Conservation (phyloP, 257 asterid genomes). For the Parsonsia alboflavescens region DNA sequence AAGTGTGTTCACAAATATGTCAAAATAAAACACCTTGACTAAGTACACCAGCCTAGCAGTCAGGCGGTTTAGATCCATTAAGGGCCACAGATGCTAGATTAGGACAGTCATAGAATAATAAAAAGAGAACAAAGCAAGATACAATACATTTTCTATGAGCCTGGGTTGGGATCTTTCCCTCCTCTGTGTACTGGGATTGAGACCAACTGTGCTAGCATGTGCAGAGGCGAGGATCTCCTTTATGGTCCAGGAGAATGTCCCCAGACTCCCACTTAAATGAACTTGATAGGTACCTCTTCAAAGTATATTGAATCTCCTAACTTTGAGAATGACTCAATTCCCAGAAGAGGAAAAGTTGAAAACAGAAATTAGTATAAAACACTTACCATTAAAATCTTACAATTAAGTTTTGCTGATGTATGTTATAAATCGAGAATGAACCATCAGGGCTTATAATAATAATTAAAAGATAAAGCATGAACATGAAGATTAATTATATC, state of each 20-base stretch:
- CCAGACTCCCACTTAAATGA: constrained; percentile 60
- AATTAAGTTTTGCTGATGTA: not conserved
- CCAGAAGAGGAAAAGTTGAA: constrained; percentile 24
- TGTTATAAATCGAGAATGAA: not conserved
- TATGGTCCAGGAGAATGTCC: constrained; percentile 37
- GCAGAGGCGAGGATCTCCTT: constrained; percentile 29
- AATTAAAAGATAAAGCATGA: not conserved
- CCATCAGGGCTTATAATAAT: not conserved
- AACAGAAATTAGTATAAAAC: not conserved
- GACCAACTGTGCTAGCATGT: too few relatives aligned
- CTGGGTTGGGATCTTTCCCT: too few relatives aligned
- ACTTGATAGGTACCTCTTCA: constrained; percentile 78
- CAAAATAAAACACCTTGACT: too few relatives aligned
- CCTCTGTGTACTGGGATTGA: too few relatives aligned
- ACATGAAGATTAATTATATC: not conserved
- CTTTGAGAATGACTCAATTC: constrained; percentile 85
- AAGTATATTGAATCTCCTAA: constrained; percentile 92
- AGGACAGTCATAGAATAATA: too few relatives aligned
- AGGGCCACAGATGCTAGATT: too few relatives aligned
- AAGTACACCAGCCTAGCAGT: too few relatives aligned
- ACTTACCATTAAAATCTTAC: not conserved
- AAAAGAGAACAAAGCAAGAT: too few relatives aligned
- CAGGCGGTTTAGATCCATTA: too few relatives aligned
- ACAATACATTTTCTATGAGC: too few relatives aligned
- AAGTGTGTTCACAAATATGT: too few relatives aligned